Evolutionary conservation across 306 rosid species (phyloP).

Genomic region (Glycine soja): DNA sequence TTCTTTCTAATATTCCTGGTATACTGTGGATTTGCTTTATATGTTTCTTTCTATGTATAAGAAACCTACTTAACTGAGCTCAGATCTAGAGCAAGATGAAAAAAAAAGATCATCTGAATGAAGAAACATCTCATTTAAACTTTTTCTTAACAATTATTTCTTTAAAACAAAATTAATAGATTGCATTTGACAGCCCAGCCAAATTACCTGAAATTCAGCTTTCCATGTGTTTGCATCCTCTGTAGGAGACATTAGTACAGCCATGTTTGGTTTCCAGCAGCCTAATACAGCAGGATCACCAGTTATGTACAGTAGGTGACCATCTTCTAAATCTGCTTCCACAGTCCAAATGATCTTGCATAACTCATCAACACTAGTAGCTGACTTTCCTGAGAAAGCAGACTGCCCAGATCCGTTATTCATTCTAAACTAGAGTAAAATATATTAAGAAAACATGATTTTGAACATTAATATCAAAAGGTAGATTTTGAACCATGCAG

Average conservation of each 20-base stretch:
- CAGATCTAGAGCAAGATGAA: conserved; percentile 24
- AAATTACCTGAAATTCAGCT: conserved; percentile 79
- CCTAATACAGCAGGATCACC: conserved; percentile 87
- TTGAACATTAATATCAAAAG: conserved; percentile 29
- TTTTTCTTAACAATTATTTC: conserved; percentile 12
- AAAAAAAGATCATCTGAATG: conserved; percentile 23
- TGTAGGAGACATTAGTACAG: conserved; percentile 75
- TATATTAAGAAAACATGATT: conserved; percentile 35
- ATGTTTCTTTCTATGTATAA: not conserved
- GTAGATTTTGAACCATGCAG: not conserved
- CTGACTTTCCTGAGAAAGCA: conserved; percentile 66
- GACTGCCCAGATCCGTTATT: conserved; percentile 56
- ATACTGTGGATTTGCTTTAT: conserved; percentile 29
- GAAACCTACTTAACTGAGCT: conserved; percentile 16
- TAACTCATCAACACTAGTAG: conserved; percentile 55
- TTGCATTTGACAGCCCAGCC: conserved; percentile 18
- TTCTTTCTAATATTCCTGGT: conserved; percentile 16
- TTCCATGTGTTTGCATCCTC: conserved; percentile 81
- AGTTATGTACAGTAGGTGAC: conserved; percentile 81
- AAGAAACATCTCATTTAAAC: conserved; percentile 30
- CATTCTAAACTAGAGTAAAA: conserved; percentile 46
- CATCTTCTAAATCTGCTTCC: conserved; percentile 83
- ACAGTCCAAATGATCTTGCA: conserved; percentile 78
- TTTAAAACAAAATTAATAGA: conserved; percentile 28
- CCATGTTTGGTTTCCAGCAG: conserved; percentile 87